These are phyloP conservation scores for Ciborinia camelliae DNA, from an alignment of 2,329 filamentous ascomycete species.

Conservation along the genomic window DNA sequence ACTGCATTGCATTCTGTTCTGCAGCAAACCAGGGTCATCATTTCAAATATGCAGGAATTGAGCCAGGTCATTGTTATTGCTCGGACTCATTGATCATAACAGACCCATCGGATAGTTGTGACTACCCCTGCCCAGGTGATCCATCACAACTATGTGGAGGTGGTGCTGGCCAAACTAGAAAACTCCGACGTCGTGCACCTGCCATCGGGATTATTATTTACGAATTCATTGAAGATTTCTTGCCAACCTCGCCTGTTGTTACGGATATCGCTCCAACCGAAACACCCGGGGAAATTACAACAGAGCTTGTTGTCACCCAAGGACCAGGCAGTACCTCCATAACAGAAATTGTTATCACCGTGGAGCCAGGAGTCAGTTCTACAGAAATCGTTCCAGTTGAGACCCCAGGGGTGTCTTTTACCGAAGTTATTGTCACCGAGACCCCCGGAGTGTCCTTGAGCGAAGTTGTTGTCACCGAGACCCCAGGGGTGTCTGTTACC, in stretches of 20 bases:
- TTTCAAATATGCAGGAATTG: constrained; percentile 8
- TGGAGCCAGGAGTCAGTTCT: neutral
- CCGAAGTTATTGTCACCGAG: neutral
- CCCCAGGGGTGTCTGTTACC: no score
- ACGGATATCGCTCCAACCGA: neutral
- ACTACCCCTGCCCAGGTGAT: constrained; percentile 8
- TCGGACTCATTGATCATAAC: neutral
- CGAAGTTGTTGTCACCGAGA: neutral
- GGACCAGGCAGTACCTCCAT: neutral
- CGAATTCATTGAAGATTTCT: neutral
- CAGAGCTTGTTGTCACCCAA: neutral
- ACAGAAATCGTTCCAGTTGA: neutral
- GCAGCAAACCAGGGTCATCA: neutral
- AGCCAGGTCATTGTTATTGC: constrained; percentile 14
- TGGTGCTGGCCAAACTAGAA: neutral
- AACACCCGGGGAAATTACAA: neutral
- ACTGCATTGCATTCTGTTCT: neutral
- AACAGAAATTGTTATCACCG: neutral
- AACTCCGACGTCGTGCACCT: neutral
- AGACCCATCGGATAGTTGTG: neutral
- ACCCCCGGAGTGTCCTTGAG: neutral
- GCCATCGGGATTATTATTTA: neutral
- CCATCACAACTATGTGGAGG: constrained; percentile 3
- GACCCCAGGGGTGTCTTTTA: neutral
- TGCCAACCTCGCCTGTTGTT: neutral